Percentiles rank a stretch among this genome's conserved stretches.
These are phyloP conservation scores for Thelephora aurantiotincta DNA, from an alignment of 768 basidiomycete genomes.

Conservation along the genomic window DNA sequence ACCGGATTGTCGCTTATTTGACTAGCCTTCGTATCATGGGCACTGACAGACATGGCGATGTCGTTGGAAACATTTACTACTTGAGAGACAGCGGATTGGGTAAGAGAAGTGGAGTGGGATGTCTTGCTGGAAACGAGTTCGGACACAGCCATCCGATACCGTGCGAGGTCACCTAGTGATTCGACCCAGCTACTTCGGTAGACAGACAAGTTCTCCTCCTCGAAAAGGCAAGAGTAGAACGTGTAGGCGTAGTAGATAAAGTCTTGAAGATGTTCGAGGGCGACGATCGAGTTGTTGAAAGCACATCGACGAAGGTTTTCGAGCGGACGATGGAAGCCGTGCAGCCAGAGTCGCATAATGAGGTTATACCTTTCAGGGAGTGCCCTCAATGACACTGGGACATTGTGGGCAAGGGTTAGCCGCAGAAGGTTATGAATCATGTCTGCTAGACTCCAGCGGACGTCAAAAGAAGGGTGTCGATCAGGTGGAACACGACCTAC, in stretches of 20 bases:
- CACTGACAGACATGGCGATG: not conserved
- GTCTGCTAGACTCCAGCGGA: conserved; percentile 62
- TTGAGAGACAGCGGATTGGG: conserved; percentile 35
- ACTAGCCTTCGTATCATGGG: not conserved
- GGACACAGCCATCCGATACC: conserved; percentile 95
- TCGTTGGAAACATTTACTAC: not conserved
- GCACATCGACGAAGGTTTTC: conserved; percentile 74
- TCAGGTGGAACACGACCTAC: conserved; percentile 27
- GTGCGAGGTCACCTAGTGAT: conserved; percentile 88
- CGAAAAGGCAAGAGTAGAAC: conserved; percentile 82
- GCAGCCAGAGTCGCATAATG: conserved; percentile 84
- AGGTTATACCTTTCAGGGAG: conserved; percentile 95
- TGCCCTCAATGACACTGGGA: conserved; percentile 78
- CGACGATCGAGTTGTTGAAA: conserved; percentile 51
- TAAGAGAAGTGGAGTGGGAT: conserved; percentile 26
- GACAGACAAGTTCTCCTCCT: conserved; percentile 53
- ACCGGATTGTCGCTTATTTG: not conserved
- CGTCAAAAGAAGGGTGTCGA: conserved; percentile 1
- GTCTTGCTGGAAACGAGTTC: conserved; percentile 51
- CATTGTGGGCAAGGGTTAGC: conserved; percentile 72
- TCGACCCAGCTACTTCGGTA: conserved; percentile 90
- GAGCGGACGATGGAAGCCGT: conserved; percentile 80
- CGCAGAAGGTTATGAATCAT: conserved; percentile 79
- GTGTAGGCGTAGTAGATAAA: conserved; percentile 93
- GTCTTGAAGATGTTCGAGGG: conserved; percentile 85